Evolutionary conservation across 192 early-diverging fungal genomes (phyloP), one percentile per base, ranked within the genome.

Genomic region (Coemansia biformis): DNA sequence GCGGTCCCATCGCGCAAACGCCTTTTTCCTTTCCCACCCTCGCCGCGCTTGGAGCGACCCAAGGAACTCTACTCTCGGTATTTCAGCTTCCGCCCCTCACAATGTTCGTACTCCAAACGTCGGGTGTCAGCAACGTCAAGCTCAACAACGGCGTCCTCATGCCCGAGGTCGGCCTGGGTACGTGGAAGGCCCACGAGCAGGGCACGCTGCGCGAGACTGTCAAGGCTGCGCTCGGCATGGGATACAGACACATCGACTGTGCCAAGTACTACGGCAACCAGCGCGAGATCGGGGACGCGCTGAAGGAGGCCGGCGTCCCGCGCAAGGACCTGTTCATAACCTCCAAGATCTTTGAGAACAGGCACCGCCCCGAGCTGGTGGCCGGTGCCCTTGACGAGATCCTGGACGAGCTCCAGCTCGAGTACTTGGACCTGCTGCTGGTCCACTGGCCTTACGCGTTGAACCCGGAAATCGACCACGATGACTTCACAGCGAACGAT

Each of bases 381-480:
- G 45, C 54, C 6, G 62, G 61, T 18, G 86, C 83, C 0, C 54
- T 86, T 3, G 75, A 84, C 47, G 58, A 61, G 10, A 84, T 88
- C 3, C 76, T 92, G 12, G 51, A 70, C 24, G 81, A 87, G 57
- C 75, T 92, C 9, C 68, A 77, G 33, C 46, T 87, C 24, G 77
- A 83, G 22, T 90, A 94, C 55, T 57, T 94, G 21, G 90, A 94
- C 48, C 50, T 91, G 29, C 87, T 89, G 48, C 66, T 94, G 30
- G 79, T 92, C 50, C 91, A 93, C 74, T 93, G 85, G 86, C 90
- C 91, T 0, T 50, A 79, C 21, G 82, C 87, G 3, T 75, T 86
- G 36, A 65, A 67, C 30, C 65, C 71, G 10, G 60, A 63, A 31
- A 50, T 43, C 14, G 54, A 49, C 8, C 8, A 46, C 2, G 36